Conservation (phyloP, 257 asterid genomes). For the Petrea volubilis region DNA sequence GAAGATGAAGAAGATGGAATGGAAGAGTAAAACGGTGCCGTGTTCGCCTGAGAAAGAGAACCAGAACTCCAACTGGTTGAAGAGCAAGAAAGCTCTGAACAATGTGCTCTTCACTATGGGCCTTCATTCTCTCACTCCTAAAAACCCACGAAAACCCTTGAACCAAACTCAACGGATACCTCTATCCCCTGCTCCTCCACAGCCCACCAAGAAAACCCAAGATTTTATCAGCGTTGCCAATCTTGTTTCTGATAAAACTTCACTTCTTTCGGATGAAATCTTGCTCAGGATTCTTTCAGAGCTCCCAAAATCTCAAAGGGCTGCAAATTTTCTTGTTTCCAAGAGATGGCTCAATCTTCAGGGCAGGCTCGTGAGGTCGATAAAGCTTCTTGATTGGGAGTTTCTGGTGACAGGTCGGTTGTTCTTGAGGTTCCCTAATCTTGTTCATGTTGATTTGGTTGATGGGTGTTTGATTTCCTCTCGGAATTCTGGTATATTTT, state of each 20-base stretch:
- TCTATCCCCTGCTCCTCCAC: slow-evolving; percentile 4
- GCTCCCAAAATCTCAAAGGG: slow-evolving; percentile 54
- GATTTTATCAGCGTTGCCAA: slow-evolving; percentile 34
- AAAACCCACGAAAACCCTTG: slow-evolving; percentile 28
- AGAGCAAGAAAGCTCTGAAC: slow-evolving; percentile 55
- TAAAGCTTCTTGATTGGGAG: slow-evolving; percentile 73
- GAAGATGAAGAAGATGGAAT: slow-evolving; percentile 6
- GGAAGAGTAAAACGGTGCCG: slow-evolving; percentile 29
- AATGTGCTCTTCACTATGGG: slow-evolving; percentile 58
- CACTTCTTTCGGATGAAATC: slow-evolving; percentile 66
- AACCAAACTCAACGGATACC: slow-evolving; percentile 10
- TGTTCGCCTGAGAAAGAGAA: slow-evolving; percentile 47
- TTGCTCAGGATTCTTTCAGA: slow-evolving; percentile 58
- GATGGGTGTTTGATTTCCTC: slow-evolving; percentile 52
- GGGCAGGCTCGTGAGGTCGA: slow-evolving; percentile 68
- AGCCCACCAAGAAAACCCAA: slow-evolving; percentile 38
- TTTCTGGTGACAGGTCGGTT: slow-evolving; percentile 61
- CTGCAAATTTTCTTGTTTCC: slow-evolving; percentile 58
- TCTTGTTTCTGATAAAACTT: slow-evolving; percentile 49
- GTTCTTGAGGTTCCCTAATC: slow-evolving; percentile 69
- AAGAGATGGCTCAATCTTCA: slow-evolving; percentile 74
- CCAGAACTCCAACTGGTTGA: slow-evolving; percentile 47
- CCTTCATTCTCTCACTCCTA: slow-evolving; percentile 46
- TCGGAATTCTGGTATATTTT: slow-evolving; percentile 47
- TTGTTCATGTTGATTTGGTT: slow-evolving; percentile 58